Evolutionary conservation across 768 basidiomycete species (phyloP), one percentile per base, ranked within the genome.

Genomic region (Gyrodon lividus): DNA sequence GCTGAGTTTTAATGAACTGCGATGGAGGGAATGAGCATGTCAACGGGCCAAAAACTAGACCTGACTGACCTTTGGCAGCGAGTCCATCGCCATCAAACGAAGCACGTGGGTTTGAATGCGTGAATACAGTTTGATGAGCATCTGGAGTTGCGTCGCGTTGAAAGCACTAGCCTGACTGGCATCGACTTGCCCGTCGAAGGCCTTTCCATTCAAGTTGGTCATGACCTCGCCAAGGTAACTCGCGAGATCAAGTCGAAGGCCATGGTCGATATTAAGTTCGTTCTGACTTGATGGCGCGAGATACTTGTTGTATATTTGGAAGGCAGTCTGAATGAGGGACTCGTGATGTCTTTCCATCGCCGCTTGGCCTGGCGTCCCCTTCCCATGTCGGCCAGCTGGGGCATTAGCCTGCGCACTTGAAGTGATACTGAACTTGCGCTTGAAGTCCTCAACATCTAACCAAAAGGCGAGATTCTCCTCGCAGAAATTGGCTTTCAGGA

Each of bases 281-380:
- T 88, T 92, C 52, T 87, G 89, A 67, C 92, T 95, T 24, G 93
- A 91, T 1, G 94, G 95, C 0, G 96, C 97, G 20, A 99, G 84
- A 64, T 98, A 99, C 46, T 83, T 94, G 76, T 91, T 87, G 76
- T 92, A 95, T 58, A 94, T 97, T 48, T 86, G 81, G 59, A 96
- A 94, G 6, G 97, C 95, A 51, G 92, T 94, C 59, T 89, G 87
- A 61, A 98, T 95, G 59, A 99, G 77, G 20, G 91, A 82, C 66
- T 96, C 92, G 74, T 98, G 95, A 68, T 99, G 97, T 53, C 82
- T 86, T 73, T 98, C 96, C 96, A 98, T 98, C 3, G 94, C 92
- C 43, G 78, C 81, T 64, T 89, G 87, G 17, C 88, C 88, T 19
- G 86, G 84, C 0, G 87, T 87, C 46, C 67, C 73, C 24, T 71